Conservation (phyloP, 768 basidiomycete species). For the Rhodotorula toruloides region DNA sequence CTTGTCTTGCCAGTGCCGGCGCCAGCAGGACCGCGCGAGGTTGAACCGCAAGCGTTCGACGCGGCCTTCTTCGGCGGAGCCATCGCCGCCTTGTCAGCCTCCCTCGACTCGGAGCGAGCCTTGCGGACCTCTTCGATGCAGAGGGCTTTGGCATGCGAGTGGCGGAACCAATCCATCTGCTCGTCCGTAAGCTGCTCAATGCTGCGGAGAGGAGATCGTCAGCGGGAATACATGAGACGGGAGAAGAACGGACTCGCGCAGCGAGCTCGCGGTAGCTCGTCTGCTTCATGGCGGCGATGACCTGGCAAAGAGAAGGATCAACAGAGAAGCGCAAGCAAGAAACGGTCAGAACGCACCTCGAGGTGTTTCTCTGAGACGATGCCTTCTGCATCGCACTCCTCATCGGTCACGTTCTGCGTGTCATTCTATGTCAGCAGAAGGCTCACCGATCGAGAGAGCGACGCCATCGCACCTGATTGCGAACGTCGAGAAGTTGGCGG, state of each 20-base stretch:
- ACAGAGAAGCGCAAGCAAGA: not conserved
- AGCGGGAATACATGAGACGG: too few relatives aligned
- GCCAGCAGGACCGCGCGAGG: too few relatives aligned
- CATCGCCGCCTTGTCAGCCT: not conserved
- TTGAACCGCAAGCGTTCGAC: too few relatives aligned
- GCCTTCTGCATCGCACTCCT: slow-evolving; percentile 6
- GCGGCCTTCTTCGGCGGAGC: not conserved
- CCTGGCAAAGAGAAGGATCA: not conserved
- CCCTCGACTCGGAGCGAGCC: not conserved
- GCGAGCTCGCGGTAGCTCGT: slow-evolving; percentile 3
- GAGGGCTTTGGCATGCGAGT: slow-evolving; percentile 3
- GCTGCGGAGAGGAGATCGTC: not conserved
- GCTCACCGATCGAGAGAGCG: not conserved
- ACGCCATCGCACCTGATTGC: slow-evolving; percentile 7
- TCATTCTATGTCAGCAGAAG: not conserved
- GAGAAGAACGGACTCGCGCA: not conserved
- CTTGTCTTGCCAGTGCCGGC: too few relatives aligned
- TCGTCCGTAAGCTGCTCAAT: slow-evolving; percentile 11
- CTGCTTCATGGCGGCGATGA: slow-evolving; percentile 18
- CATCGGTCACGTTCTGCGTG: slow-evolving; percentile 12
- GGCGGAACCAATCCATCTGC: slow-evolving; percentile 9
- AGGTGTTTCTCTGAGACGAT: slow-evolving; percentile 21
- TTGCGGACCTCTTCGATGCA: too few relatives aligned
- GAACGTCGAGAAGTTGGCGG: slow-evolving; percentile 10
- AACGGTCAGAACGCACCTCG: too few relatives aligned